Conservation (phyloP, 2,329 filamentous ascomycete species). For the Chrysoporthe cubensis region DNA sequence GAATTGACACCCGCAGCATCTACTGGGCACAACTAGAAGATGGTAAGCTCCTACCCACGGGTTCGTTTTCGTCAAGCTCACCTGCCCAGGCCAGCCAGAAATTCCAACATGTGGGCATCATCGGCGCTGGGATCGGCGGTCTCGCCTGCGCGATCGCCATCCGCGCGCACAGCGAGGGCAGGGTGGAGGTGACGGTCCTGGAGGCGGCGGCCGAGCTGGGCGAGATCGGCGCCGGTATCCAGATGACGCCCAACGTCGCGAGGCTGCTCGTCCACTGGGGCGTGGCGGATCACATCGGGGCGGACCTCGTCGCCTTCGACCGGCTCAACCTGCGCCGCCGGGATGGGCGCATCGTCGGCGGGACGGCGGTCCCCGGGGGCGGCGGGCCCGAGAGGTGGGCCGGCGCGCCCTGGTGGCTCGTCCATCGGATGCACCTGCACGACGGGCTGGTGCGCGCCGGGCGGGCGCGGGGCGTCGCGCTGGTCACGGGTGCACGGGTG, state of each 20-base stretch:
- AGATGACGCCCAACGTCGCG: constrained; percentile 47
- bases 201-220: constrained; percentile 46
- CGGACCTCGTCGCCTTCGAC: constrained; percentile 44
- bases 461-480: constrained; percentile 40
- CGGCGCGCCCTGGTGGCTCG: constrained; percentile 47
- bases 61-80: neutral
- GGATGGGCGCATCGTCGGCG: constrained; percentile 43
- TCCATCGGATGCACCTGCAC: constrained; percentile 53
- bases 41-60: neutral
- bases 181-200: constrained; percentile 44
- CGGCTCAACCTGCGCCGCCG: constrained; percentile 45
- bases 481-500: constrained; percentile 44
- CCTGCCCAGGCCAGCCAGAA: neutral
- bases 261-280: constrained; percentile 45
- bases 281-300: constrained; percentile 44
- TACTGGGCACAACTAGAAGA: neutral
- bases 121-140: constrained; percentile 24
- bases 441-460: constrained; percentile 46
- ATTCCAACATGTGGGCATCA: constrained; percentile 17
- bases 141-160: constrained; percentile 43
- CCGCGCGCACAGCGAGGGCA: constrained; percentile 32
- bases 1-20: neutral
- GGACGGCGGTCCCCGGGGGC: constrained; percentile 38
- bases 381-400: constrained; percentile 4
- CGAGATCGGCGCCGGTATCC: constrained; percentile 44